Conservation (phyloP, 1,139 yeast species). For the Arxiozyma bovina region DNA sequence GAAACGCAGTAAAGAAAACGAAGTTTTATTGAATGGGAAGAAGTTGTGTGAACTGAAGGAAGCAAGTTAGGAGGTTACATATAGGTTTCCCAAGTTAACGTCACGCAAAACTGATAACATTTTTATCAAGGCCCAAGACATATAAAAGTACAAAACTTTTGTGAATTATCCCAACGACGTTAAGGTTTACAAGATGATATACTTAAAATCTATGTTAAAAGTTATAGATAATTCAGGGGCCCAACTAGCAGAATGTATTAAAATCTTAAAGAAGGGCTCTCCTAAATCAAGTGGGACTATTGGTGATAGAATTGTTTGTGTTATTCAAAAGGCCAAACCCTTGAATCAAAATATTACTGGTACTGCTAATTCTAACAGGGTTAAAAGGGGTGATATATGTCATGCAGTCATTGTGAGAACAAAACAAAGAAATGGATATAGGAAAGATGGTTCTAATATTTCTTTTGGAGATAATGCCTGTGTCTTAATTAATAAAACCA, state of each 20-base stretch:
- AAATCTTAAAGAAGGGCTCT: conserved; percentile 76
- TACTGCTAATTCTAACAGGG: conserved; percentile 65
- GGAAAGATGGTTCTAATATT: conserved; percentile 82
- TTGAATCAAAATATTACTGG: conserved; percentile 54
- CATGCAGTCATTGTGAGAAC: conserved; percentile 95
- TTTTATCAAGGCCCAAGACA: not conserved
- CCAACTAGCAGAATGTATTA: conserved; percentile 88
- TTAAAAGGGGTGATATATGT: conserved; percentile 89
- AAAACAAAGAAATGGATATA: conserved; percentile 62
- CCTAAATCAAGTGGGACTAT: conserved; percentile 76
- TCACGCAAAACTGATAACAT: not conserved
- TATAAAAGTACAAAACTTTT: too few relatives aligned
- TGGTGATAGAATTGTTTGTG: conserved; percentile 91
- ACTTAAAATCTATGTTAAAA: conserved; percentile 77
- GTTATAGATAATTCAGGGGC: conserved; percentile 96
- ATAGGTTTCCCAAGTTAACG: too few relatives aligned
- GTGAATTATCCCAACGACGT: too few relatives aligned
- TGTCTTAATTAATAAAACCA: conserved; percentile 78
- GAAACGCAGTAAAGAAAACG: not conserved
- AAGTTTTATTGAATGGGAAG: too few relatives aligned
- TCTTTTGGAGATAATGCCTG: conserved; percentile 96
- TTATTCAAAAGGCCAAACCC: conserved; percentile 86
- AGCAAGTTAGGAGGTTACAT: not conserved
- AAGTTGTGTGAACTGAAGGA: not conserved
- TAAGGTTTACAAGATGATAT: conserved; percentile 49